phyloP scores from a whole-genome alignment of 2,329 filamentous ascomycete species.

The Clarireedia homoeocarpa region DNA sequence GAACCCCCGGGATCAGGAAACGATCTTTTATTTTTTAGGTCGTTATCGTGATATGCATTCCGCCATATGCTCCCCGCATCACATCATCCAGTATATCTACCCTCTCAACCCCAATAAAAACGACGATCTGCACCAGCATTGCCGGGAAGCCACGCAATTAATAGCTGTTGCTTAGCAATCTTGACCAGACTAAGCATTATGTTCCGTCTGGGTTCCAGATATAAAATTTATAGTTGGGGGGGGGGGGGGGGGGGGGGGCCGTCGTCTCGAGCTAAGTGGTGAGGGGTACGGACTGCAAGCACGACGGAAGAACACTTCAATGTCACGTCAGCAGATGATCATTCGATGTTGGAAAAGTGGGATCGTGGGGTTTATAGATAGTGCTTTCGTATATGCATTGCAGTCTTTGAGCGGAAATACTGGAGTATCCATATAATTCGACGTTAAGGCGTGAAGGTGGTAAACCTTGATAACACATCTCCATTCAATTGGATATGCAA shows the following conservation, averaged over 20 bases:
- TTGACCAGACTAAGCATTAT: not conserved
- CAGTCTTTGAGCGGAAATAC: not conserved
- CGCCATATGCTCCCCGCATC: conserved; percentile 17
- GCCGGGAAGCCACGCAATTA: not conserved
- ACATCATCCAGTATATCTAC: conserved; percentile 9
- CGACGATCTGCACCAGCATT: not conserved
- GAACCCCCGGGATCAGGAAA: not conserved
- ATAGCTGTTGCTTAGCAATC: not conserved
- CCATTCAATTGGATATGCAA: not conserved
- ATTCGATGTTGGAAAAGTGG: not conserved
- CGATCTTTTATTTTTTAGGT: not conserved
- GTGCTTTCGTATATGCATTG: not conserved
- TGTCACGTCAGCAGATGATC: conserved; percentile 2
- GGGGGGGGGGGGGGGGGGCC: too few species aligned
- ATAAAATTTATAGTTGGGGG: not conserved
- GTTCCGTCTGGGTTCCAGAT: not conserved
- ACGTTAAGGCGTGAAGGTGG: not conserved
- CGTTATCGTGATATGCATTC: not conserved
- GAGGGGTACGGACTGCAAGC: not conserved
- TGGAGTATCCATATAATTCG: not conserved
- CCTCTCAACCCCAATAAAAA: not conserved
- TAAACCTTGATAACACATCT: not conserved
- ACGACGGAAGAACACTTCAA: not conserved
- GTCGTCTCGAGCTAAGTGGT: not conserved
- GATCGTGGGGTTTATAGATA: not conserved